These are phyloP conservation scores for Firmiana major DNA, from an alignment of 345 rosid genomes.

Conservation along the genomic window DNA sequence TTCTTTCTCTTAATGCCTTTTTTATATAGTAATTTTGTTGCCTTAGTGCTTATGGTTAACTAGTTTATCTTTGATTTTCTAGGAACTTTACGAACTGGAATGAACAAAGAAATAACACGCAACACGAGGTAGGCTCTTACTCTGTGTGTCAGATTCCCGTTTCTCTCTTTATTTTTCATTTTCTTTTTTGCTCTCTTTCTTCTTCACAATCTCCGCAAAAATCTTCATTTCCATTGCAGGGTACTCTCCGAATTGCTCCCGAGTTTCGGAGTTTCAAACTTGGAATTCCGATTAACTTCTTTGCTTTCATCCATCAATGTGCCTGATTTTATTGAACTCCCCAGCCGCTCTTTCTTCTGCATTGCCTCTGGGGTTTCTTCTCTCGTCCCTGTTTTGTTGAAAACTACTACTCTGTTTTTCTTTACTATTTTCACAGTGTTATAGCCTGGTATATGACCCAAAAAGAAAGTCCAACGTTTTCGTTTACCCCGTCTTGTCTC, in stretches of 20 bases:
- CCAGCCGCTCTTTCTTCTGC: slow-evolving; percentile 23
- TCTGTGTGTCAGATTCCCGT: slow-evolving; percentile 3
- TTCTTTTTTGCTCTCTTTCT: background rate
- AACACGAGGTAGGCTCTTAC: slow-evolving; percentile 24
- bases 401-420: slow-evolving; percentile 22
- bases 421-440: background rate
- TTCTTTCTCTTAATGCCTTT: too few relatives aligned
- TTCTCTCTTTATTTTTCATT: background rate
- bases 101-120: slow-evolving; percentile 28
- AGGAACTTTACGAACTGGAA: background rate
- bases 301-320: slow-evolving; percentile 20
- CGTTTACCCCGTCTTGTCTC: slow-evolving; percentile 1
- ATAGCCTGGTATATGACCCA: background rate
- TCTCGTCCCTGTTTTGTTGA: slow-evolving; percentile 8
- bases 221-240: slow-evolving; percentile 14
- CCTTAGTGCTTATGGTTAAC: too few relatives aligned
- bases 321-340: slow-evolving; percentile 17
- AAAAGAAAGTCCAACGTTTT: background rate
- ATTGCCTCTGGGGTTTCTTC: slow-evolving; percentile 7
- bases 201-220: slow-evolving; percentile 11
- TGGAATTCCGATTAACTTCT: background rate
- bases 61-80: too few relatives aligned
- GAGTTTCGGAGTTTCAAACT: background rate
- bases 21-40: too few relatives aligned
- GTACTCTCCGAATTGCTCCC: background rate